Evolutionary conservation across 23 red algal genomes (phyloP).

Genomic region (Chondrus crispus): DNA sequence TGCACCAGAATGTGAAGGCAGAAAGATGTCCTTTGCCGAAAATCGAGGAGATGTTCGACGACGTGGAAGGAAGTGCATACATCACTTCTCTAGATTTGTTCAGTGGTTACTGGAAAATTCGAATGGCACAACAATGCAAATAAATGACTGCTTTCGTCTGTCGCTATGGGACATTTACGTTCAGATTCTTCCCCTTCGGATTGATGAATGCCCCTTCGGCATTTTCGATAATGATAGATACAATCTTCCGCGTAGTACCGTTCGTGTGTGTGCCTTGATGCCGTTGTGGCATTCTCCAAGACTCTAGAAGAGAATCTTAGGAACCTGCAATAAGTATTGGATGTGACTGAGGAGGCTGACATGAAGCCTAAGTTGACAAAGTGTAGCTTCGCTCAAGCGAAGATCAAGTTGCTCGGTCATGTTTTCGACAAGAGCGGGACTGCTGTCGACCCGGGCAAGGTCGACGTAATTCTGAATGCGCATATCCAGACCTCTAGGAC

Average conservation of each 20-base stretch:
- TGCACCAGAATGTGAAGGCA: not conserved
- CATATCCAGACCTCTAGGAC: too few species aligned
- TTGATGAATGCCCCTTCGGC: not conserved
- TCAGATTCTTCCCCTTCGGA: not conserved
- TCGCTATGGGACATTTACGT: not conserved
- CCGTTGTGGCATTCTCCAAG: not conserved
- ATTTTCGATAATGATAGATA: conserved; percentile 7
- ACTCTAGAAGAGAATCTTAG: not conserved
- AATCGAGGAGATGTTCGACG: not conserved
- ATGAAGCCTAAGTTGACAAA: not conserved
- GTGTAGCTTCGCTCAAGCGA: too few species aligned
- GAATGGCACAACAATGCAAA: conserved; percentile 9
- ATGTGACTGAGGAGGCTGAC: not conserved
- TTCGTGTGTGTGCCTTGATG: conserved; percentile 6
- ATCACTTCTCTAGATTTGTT: not conserved
- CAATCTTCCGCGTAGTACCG: not conserved
- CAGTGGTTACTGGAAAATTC: not conserved
- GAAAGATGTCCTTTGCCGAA: not conserved
- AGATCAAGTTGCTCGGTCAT: too few species aligned
- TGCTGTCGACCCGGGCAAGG: too few species aligned
- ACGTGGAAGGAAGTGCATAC: not conserved
- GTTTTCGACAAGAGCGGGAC: too few species aligned
- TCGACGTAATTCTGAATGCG: too few species aligned
- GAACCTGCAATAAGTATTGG: not conserved
- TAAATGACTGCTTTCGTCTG: conserved; percentile 1